Percentiles rank a stretch among this genome's conserved stretches.
These are phyloP conservation scores for Dictyophora rubrovolvata DNA, from an alignment of 768 basidiomycete species.

Conservation along the genomic window DNA sequence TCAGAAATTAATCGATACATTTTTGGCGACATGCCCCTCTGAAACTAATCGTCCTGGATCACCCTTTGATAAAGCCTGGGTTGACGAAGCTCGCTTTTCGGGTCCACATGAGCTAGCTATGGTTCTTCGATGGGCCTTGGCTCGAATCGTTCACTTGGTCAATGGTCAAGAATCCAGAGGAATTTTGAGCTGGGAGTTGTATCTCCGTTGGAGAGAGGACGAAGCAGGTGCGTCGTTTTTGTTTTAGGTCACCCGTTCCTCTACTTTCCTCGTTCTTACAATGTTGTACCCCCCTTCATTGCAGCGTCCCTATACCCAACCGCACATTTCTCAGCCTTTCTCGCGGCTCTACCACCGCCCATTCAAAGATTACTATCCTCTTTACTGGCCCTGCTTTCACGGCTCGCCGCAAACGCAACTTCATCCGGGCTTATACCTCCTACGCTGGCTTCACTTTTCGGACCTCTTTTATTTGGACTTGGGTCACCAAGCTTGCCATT, in stretches of 20 bases:
- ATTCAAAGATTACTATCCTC: slow-evolving; percentile 54
- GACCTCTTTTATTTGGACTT: slow-evolving; percentile 82
- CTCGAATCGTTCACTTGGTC: slow-evolving; percentile 61
- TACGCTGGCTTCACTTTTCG: slow-evolving; percentile 81
- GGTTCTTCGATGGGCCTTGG: slow-evolving; percentile 88
- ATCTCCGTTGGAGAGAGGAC: slow-evolving; percentile 68
- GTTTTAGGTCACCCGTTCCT: slow-evolving; percentile 8
- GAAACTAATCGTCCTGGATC: slow-evolving; percentile 6
- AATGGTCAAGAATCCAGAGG: slow-evolving; percentile 72
- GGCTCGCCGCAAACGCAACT: slow-evolving; percentile 74
- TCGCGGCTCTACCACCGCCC: slow-evolving; percentile 41
- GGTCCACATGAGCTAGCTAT: slow-evolving; percentile 84
- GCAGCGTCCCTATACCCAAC: slow-evolving; percentile 58
- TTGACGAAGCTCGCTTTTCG: slow-evolving; percentile 76
- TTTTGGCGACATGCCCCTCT: slow-evolving; percentile 35
- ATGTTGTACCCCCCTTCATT: slow-evolving; percentile 12
- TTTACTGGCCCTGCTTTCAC: slow-evolving; percentile 69
- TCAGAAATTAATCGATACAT: slow-evolving; percentile 68
- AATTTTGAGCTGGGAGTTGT: slow-evolving; percentile 75
- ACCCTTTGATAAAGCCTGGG: slow-evolving; percentile 33
- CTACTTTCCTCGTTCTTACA: slow-evolving; percentile 14
- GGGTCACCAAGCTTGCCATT: slow-evolving; percentile 40
- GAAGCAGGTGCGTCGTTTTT: slow-evolving; percentile 57
- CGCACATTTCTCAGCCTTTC: slow-evolving; percentile 61
- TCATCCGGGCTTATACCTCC: slow-evolving; percentile 86